A percentile compares a stretch with the other conserved stretches of the same genome.
Conservation (phyloP, 2,329 filamentous ascomycete species). For the Colletotrichum horii region DNA sequence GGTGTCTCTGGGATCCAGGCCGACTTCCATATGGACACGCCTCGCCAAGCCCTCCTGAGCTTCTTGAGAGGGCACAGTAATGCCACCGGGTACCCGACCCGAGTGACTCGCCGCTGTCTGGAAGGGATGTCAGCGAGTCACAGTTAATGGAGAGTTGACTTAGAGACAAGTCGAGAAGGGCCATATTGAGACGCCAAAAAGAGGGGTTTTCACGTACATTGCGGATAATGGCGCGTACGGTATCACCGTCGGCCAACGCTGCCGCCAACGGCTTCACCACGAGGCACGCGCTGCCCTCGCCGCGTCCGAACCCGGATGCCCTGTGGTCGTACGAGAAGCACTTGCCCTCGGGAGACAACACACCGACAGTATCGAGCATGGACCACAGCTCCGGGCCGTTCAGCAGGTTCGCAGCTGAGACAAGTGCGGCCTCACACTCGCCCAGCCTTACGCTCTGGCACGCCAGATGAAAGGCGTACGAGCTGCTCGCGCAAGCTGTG, state of each 20-base stretch:
- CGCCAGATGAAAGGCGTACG: constrained; percentile 35
- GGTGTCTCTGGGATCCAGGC: constrained; percentile 12
- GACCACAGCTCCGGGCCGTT: constrained; percentile 14
- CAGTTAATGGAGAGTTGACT: no score
- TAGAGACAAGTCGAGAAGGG: not conserved
- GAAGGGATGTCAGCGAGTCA: not conserved
- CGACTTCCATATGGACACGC: not conserved
- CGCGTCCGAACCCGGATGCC: constrained; percentile 48
- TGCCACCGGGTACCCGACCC: constrained; percentile 38
- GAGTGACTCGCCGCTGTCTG: constrained; percentile 23
- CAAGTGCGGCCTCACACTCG: constrained; percentile 32
- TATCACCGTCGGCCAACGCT: constrained; percentile 44
- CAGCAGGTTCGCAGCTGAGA: constrained; percentile 35
- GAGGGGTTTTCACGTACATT: constrained; percentile 16
- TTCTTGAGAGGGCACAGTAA: constrained; percentile 41
- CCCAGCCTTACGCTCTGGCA: constrained; percentile 29
- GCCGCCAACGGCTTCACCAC: constrained; percentile 45
- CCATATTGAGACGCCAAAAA: not conserved
- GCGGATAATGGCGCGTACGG: constrained; percentile 34
- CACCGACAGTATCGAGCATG: constrained; percentile 15
- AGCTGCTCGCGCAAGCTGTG: constrained; percentile 38
- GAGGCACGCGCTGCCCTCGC: constrained; percentile 44
- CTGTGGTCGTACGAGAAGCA: constrained; percentile 35
- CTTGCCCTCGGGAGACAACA: constrained; percentile 29
- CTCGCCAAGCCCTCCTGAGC: constrained; percentile 36